Evolutionary conservation across 2,329 filamentous ascomycete species (phyloP), one percentile per base, ranked within the genome.

Genomic region (Penicillium sp.): DNA sequence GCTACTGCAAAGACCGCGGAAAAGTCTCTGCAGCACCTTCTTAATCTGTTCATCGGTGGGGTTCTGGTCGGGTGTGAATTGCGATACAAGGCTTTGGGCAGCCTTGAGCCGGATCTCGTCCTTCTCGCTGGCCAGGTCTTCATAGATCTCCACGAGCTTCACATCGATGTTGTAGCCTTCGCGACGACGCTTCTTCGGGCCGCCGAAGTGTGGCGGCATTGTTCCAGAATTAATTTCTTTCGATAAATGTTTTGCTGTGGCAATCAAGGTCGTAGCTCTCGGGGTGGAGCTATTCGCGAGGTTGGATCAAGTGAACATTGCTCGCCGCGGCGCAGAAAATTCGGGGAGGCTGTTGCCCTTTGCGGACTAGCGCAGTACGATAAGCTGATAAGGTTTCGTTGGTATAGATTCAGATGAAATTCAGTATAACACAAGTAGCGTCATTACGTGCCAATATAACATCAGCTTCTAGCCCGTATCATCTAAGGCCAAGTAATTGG

Each of bases 1-100:
- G 52, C 91, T 88, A 71, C 92, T 97, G 58, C 92, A 92, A 18
- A 97, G 85, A 40, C 94, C 94, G 52, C 90, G 86, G 71, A 97
- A 90, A 35, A 99, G 79, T 25, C 89, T 82, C 68, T 84, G 83
- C 60, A 80, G 58, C 1, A 69, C 69, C 52, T 74, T 75, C 50
- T 71, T 67, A 46, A 77, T 71, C 53, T 76, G 69, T 27, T 79
- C 77, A 53, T 74, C 69, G 14, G 68, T 65, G 5, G 74, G 69
- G 26, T 70, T 68, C 56, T 73, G 68, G 49, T 76, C 72, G 15
- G 74, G 68, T 2, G 75, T 76, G 55, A 79, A 77, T 49, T 77
- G 74, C 8, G 73, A 74, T 3, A 79, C 68, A 37, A 80, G 66
- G 4, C 69, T 69, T 47, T 74, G 70, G 2, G 77, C 77, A 35